These are phyloP conservation scores for Coniosporium apollinis DNA, from an alignment of 495 filamentous ascomycete genomes.

Conservation along the genomic window DNA sequence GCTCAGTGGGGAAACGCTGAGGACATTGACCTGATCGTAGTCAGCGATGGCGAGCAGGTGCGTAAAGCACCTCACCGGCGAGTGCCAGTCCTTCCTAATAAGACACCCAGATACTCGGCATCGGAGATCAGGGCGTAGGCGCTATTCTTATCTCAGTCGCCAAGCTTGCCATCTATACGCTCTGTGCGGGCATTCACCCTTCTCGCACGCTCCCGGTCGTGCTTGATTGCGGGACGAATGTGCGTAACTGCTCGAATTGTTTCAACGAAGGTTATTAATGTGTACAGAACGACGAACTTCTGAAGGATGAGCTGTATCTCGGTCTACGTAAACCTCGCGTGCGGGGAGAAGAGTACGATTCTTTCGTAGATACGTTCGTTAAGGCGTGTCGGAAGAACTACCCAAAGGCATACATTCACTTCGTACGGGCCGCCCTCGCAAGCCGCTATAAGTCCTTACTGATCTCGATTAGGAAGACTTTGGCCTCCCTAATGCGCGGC, in stretches of 20 bases:
- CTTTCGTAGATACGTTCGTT: slow-evolving; percentile 62
- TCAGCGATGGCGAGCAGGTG: slow-evolving; percentile 59
- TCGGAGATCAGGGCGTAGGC: slow-evolving; percentile 84
- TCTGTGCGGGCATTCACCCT: slow-evolving; percentile 76
- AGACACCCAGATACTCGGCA: slow-evolving; percentile 54
- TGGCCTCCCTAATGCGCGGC: slow-evolving; percentile 38
- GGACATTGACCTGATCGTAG: slow-evolving; percentile 80
- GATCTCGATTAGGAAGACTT: slow-evolving; percentile 32
- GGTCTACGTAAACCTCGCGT: slow-evolving; percentile 51
- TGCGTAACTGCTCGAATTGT: slow-evolving; percentile 11
- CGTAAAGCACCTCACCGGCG: background rate
- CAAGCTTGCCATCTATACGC: slow-evolving; percentile 64
- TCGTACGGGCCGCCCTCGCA: slow-evolving; percentile 26
- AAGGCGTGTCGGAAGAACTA: slow-evolving; percentile 47
- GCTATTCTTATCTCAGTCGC: slow-evolving; percentile 73
- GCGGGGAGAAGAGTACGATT: slow-evolving; percentile 59
- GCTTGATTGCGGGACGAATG: slow-evolving; percentile 74
- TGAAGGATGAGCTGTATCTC: slow-evolving; percentile 69
- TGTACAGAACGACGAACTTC: slow-evolving; percentile 52
- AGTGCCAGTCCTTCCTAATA: background rate
- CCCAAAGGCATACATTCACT: slow-evolving; percentile 72
- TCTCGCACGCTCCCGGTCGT: slow-evolving; percentile 65
- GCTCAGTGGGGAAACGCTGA: slow-evolving; percentile 48
- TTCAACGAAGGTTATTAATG: background rate
- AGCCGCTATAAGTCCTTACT: background rate